Evolutionary conservation across 116 monocot genomes (phyloP), one percentile per base, ranked within the genome.

Genomic region (Posidonia oceanica): DNA sequence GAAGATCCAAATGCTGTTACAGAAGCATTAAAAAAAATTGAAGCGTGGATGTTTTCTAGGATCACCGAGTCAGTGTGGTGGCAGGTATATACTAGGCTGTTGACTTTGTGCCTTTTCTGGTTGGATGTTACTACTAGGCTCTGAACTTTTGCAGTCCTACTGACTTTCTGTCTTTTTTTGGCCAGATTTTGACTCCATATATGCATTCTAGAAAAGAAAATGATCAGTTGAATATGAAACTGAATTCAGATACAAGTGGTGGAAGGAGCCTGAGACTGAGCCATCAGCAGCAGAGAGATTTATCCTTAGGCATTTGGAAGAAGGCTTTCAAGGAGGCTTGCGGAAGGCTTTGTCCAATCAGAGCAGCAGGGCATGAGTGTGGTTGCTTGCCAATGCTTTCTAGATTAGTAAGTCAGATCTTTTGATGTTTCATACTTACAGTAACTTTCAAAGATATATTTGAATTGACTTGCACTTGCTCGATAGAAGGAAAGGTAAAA

Each of bases 11-110:
- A 69, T 18, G 78, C 85, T 61, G 76, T 95, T 56, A 69, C 68
- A 52, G 48, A 75, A 54, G 83, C 86, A 71, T 41, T 95, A 71
- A 78, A 88, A 70, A 91, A 79, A 74, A 82, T 88, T 42, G 95
- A 95, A 69, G 69, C 79, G 1, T 95, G 95, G 95, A 85, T 95
- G 68, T 95, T 95, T 71, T 88, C 88, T 64, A 74, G 91, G 71
- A 80, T 88, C 39, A 66, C 86, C 4, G 88, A 95, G 59, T 91
- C 95, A 48, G 58, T 91, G 10, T 95, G 95, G 95, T 95, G 95
- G 95, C 95, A 95, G 91, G 95, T 88, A 53, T 72, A 39, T 54
- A 54, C 10, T 42, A 68, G 16, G 23, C n/a, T 40, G 18, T 60
- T 21, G 20, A 16, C 20, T 70, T 69, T 8, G 48, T 67, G 3